Percentiles rank a stretch among this genome's conserved stretches.
Conservation (phyloP, 371 early-diverging fungal genomes). For the Mucor saturninus region DNA sequence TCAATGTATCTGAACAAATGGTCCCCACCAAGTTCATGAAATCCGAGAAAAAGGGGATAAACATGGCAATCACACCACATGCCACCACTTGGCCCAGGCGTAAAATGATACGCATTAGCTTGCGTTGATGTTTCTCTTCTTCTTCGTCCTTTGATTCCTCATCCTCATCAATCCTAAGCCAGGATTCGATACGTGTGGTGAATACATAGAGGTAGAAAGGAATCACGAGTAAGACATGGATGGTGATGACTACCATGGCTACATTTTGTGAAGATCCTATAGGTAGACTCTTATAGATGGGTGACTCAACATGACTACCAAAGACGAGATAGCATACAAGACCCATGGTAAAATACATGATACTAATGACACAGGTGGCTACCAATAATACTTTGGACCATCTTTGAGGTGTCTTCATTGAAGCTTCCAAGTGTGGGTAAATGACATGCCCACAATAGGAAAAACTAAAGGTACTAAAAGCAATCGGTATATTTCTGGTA, state of each 20-base stretch:
- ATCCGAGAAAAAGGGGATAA: slow-evolving; percentile 82
- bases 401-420: slow-evolving; percentile 75
- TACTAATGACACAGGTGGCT: slow-evolving; percentile 69
- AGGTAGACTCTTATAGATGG: slow-evolving; percentile 78
- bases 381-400: slow-evolving; percentile 74
- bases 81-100: slow-evolving; percentile 58
- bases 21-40: slow-evolving; percentile 85
- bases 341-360: slow-evolving; percentile 78
- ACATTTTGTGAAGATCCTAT: slow-evolving; percentile 63
- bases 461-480: slow-evolving; percentile 72
- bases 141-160: slow-evolving; percentile 5
- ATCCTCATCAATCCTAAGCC: slow-evolving; percentile 36
- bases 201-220: slow-evolving; percentile 85
- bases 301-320: slow-evolving; percentile 70
- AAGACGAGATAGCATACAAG: slow-evolving; percentile 80
- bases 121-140: slow-evolving; percentile 20
- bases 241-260: slow-evolving; percentile 75
- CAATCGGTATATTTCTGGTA: slow-evolving; percentile 56
- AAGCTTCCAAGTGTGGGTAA: slow-evolving; percentile 81
- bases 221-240: slow-evolving; percentile 80
- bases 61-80: slow-evolving; percentile 64
- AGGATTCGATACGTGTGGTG: slow-evolving; percentile 63
- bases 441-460: slow-evolving; percentile 82
- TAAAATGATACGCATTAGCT: slow-evolving; percentile 54
- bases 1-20: slow-evolving; percentile 72